phyloP scores from a whole-genome alignment of 805 yeast genomes.

The Candida cerambycidarum region DNA sequence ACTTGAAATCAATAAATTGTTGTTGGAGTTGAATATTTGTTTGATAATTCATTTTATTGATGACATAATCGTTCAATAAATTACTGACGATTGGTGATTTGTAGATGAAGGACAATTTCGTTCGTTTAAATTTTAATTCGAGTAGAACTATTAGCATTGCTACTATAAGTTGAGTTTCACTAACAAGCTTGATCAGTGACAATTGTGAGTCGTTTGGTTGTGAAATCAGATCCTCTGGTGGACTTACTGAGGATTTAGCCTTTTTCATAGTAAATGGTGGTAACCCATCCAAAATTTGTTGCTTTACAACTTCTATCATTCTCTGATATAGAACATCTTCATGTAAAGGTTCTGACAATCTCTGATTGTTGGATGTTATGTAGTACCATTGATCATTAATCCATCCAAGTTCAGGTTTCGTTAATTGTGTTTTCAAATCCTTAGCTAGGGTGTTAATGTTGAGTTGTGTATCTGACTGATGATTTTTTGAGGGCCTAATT shows the following conservation, averaged over 20 bases:
- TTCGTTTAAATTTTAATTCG: conserved; percentile 13
- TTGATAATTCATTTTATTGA: conserved; percentile 3
- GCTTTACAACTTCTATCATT: not conserved
- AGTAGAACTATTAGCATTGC: conserved; percentile 25
- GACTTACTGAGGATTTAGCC: not conserved
- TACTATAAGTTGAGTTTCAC: conserved; percentile 24
- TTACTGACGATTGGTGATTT: conserved; percentile 17
- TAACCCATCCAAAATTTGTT: not conserved
- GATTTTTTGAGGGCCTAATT: not conserved
- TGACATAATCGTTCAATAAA: conserved; percentile 18
- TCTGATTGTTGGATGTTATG: not conserved
- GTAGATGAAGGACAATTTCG: conserved; percentile 23
- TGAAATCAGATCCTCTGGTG: too few species aligned
- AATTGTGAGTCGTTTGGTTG: too few species aligned
- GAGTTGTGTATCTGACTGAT: too few species aligned
- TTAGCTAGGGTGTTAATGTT: not conserved
- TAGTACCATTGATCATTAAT: not conserved
- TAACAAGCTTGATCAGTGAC: conserved; percentile 12
- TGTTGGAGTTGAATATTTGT: not conserved
- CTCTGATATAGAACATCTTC: not conserved
- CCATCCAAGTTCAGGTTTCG: not conserved
- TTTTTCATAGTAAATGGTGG: not conserved
- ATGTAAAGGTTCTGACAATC: not conserved
- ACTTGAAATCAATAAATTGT: conserved; percentile 9
- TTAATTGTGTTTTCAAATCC: not conserved